These are phyloP conservation scores for Entomortierella chlamydospora DNA, from an alignment of 192 early-diverging fungal species.

Conservation along the genomic window DNA sequence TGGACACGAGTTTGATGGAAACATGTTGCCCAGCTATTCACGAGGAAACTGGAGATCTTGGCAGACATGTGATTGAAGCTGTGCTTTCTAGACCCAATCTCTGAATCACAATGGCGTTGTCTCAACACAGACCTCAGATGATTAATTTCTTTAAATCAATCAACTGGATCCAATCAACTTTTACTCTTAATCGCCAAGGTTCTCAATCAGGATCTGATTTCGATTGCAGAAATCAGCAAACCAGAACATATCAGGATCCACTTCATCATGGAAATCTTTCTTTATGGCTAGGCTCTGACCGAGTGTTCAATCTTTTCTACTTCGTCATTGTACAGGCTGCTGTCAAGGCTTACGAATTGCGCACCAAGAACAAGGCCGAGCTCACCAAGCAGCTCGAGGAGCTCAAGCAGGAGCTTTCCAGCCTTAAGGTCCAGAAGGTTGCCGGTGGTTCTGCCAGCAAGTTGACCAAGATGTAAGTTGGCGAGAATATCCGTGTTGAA, in stretches of 20 bases:
- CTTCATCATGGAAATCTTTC: background rate
- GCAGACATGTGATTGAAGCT: background rate
- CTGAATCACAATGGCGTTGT: no score
- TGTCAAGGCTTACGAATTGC: slow-evolving; percentile 94
- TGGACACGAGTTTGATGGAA: background rate
- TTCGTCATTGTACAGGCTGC: slow-evolving; percentile 67
- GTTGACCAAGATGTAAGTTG: slow-evolving; percentile 82
- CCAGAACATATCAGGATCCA: slow-evolving; percentile 4
- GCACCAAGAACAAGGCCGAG: slow-evolving; percentile 94
- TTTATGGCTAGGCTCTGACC: slow-evolving; percentile 13
- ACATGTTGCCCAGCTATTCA: background rate
- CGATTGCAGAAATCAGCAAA: no score
- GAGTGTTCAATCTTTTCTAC: slow-evolving; percentile 4
- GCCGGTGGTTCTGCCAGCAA: slow-evolving; percentile 83
- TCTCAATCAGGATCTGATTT: no score
- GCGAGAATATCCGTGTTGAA: no score
- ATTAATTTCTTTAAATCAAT: no score
- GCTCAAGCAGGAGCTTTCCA: slow-evolving; percentile 93
- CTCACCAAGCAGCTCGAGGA: slow-evolving; percentile 92
- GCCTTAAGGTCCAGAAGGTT: slow-evolving; percentile 95
- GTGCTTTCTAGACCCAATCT: no score
- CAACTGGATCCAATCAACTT: no score
- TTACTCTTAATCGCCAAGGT: no score
- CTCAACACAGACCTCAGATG: no score
- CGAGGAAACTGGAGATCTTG: background rate